Evolutionary conservation across 257 asterid species (phyloP).

Genomic region (Nicotiana paniculata): DNA sequence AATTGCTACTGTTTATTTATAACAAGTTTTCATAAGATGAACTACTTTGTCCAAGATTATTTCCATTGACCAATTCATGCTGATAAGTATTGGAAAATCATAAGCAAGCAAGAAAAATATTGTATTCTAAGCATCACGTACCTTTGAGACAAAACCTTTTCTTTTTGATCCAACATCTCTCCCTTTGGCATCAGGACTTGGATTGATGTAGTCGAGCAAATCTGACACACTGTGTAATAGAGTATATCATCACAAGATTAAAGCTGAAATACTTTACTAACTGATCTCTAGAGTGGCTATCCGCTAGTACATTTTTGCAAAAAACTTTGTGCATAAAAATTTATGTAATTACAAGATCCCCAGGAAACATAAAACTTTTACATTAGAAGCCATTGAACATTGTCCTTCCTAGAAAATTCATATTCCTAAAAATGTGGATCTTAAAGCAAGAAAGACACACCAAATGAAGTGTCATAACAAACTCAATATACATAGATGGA

Average conservation of each 20-base stretch:
- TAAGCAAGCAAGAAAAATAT: neutral
- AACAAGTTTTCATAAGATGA: neutral
- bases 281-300: neutral
- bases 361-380: neutral
- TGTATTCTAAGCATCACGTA: constrained; percentile 11
- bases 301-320: neutral
- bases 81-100: constrained; percentile 6
- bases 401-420: constrained; percentile 4
- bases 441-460: neutral
- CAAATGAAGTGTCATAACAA: neutral
- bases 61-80: neutral
- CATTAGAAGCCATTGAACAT: neutral
- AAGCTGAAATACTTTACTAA: neutral
- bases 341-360: neutral
- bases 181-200: constrained; percentile 73
- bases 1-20: neutral
- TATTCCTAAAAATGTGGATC: neutral
- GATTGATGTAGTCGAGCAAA: constrained; percentile 92
- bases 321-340: neutral
- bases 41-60: neutral
- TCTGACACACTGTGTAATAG: constrained; percentile 82
- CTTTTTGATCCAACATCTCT: constrained; percentile 70
- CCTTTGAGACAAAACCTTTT: constrained; percentile 62
- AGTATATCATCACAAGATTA: constrained; percentile 8
- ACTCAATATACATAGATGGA: neutral